A percentile compares a stretch with the other conserved stretches of the same genome.
Conservation (phyloP, 2,329 filamentous ascomycete species). For the Neopestalotiopsis rosae region DNA sequence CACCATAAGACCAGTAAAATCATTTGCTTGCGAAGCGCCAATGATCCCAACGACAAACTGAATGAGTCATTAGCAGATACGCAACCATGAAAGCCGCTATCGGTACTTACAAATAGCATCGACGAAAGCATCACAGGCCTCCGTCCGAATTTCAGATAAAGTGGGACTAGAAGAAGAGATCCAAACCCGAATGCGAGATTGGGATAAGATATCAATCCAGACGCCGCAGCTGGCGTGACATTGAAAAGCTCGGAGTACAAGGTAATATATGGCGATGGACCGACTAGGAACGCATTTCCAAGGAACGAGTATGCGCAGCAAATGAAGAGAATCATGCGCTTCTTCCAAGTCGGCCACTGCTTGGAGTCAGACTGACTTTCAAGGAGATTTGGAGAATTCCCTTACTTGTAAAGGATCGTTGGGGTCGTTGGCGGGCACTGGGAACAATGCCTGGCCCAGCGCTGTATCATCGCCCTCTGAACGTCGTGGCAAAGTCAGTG, state of each 20-base stretch:
- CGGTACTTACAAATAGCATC: constrained; percentile 37
- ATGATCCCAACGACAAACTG: constrained; percentile 47
- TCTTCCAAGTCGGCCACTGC: constrained; percentile 61
- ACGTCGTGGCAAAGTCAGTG: neutral
- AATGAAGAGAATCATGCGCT: constrained; percentile 59
- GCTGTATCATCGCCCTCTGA: constrained; percentile 63
- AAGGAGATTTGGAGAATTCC: neutral
- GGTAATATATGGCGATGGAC: constrained; percentile 62
- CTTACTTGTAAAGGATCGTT: constrained; percentile 61
- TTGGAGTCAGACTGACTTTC: neutral
- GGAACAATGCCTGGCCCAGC: constrained; percentile 65
- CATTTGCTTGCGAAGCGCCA: constrained; percentile 41
- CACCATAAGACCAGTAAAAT: constrained; percentile 44
- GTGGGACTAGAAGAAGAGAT: constrained; percentile 59
- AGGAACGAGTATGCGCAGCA: constrained; percentile 63
- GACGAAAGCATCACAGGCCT: constrained; percentile 49
- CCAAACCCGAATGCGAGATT: constrained; percentile 66
- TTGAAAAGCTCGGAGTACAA: constrained; percentile 58
- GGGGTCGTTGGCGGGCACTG: constrained; percentile 64
- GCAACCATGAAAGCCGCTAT: neutral
- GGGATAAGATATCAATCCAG: constrained; percentile 62
- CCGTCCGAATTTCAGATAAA: constrained; percentile 57
- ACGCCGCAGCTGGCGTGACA: constrained; percentile 55
- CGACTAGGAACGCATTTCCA: constrained; percentile 60
- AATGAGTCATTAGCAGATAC: neutral